Percentiles rank a stretch among this genome's conserved stretches.
phyloP scores from a whole-genome alignment of 1,284 basidiomycete species.

The Inonotus hispidus region DNA sequence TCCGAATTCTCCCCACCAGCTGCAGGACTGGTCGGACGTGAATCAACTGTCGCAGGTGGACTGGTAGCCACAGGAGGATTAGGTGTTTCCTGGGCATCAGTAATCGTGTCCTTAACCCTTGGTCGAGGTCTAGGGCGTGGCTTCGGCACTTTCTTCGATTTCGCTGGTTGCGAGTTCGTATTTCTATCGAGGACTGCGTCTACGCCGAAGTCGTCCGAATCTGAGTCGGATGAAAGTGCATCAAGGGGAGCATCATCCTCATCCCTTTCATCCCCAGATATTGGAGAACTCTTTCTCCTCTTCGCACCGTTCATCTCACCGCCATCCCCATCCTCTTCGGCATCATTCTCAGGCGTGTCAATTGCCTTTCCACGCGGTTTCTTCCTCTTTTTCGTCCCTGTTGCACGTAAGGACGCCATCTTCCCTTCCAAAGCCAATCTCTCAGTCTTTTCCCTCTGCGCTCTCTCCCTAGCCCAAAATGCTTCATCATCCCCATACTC shows the following conservation, averaged over 20 bases:
- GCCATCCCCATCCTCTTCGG: not conserved
- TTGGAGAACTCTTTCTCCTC: conserved; percentile 3
- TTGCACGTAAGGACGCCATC: conserved; percentile 52
- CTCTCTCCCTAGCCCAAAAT: conserved; percentile 75
- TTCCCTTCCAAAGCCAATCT: conserved; percentile 41
- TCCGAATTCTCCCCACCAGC: not conserved
- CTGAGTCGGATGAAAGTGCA: conserved; percentile 3
- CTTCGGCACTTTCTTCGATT: not conserved
- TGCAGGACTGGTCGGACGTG: not conserved
- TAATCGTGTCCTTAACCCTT: not conserved
- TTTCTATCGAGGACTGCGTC: not conserved
- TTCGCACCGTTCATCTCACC: not conserved
- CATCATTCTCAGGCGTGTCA: conserved; percentile 13
- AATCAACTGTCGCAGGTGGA: not conserved
- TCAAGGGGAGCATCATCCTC: not conserved
- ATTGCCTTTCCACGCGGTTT: conserved; percentile 16
- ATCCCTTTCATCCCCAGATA: not conserved
- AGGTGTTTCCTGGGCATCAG: not conserved
- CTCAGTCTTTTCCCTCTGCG: conserved; percentile 44
- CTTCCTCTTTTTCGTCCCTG: conserved; percentile 67
- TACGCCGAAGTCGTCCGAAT: not conserved
- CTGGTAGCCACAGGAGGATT: not conserved
- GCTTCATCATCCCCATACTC: conserved; percentile 70
- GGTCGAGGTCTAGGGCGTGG: conserved; percentile 1
- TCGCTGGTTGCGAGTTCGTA: not conserved